Evolutionary conservation across 208 protist species (phyloP), one percentile per base, ranked within the genome.

Genomic region (Leishmania gerbilli): DNA sequence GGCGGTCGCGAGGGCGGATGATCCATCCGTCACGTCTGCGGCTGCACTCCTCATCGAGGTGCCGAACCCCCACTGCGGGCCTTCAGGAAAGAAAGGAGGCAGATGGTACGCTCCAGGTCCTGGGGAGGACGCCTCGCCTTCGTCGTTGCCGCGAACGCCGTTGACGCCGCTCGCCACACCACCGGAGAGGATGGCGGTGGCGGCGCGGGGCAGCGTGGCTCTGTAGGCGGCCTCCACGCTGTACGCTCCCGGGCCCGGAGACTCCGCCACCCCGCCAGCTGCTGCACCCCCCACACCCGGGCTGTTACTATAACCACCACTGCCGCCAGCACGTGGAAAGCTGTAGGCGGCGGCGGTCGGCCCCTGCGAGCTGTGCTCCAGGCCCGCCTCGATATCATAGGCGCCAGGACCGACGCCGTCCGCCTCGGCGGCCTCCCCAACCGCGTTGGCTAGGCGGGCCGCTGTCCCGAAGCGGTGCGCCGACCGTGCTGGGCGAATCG

Each of bases 161-260:
- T 42, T 58, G 17, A 55, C 62, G 45, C 64, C 79, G 49, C 55
- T 37, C 34, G 24, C 74, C n/a, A 0, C 53, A 53, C 17, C 45
- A 58, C 47, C 47, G 1, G 76, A 37, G 60, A 82, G 31, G 19
- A 24, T 56, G 1, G 34, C 78, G 34, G 21, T 74, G 45, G 78
- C 71, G 24, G 34, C 42, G 24, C 75, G 72, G 3, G 77, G 76
- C n/a, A 82, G 76, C 15, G 78, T 79, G 21, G 79, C 78, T n/a
- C 72, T 78, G 76, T 77, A 79, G 6, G 42, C 83, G 5, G 71
- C 74, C 3, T 82, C 78, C 31, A 86, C 69, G 65, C 68, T 82
- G 79, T 86, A 95, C 37, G 85, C 77, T 24, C 89, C 91, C n/a
- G 91, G 91, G 6, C 91, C 91, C 9, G 90, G 90, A 34, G 24